Percentiles rank a stretch among this genome's conserved stretches.
These are phyloP conservation scores for Ganoderma multipileum DNA, from an alignment of 1,284 basidiomycete genomes.

Conservation along the genomic window DNA sequence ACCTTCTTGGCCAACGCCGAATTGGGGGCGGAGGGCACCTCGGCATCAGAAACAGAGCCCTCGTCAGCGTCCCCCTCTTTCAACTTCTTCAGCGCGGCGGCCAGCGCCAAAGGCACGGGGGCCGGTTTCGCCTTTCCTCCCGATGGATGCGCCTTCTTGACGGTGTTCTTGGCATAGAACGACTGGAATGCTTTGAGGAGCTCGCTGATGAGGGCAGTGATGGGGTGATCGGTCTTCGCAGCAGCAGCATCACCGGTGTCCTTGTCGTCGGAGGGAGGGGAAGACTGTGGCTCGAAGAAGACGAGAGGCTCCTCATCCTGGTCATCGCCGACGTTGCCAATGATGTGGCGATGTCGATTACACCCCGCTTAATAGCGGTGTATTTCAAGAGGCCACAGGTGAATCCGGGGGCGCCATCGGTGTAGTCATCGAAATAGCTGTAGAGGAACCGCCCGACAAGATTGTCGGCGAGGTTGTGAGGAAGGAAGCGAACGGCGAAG, in stretches of 20 bases:
- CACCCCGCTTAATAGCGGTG: not conserved
- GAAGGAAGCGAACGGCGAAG: slow-evolving; percentile 15
- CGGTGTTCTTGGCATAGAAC: not conserved
- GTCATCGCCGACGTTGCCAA: not conserved
- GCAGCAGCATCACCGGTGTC: not conserved
- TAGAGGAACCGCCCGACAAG: slow-evolving; percentile 10
- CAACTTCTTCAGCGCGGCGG: not conserved
- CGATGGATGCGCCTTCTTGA: not conserved
- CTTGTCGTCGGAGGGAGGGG: not conserved
- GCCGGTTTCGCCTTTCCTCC: too few relatives aligned
- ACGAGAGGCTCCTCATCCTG: not conserved
- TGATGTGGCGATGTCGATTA: not conserved
- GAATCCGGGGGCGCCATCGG: not conserved
- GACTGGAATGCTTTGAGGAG: not conserved
- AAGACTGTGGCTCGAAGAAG: not conserved
- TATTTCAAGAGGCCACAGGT: not conserved
- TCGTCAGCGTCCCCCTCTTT: not conserved
- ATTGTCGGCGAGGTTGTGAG: slow-evolving; percentile 2
- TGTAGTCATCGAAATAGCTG: slow-evolving; percentile 18
- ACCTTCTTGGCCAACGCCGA: not conserved
- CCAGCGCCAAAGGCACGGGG: not conserved
- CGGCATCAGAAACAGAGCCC: not conserved
- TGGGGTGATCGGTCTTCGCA: not conserved
- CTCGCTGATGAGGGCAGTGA: not conserved
- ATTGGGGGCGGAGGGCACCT: not conserved